Conservation (phyloP, 2,329 filamentous ascomycete species). For the Blastomyces emzantsi region DNA sequence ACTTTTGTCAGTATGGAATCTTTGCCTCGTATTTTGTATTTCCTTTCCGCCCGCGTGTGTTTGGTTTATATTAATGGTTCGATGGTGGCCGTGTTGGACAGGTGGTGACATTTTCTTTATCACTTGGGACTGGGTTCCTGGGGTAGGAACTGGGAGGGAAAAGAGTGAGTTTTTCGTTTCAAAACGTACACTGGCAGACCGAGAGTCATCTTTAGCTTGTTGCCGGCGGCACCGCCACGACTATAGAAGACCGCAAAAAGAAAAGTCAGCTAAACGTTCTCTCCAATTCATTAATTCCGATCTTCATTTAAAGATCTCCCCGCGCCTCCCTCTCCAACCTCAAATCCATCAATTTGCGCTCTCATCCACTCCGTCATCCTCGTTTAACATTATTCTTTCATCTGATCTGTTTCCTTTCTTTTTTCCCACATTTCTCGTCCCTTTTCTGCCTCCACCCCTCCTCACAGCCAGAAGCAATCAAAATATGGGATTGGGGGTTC, state of each 20-base stretch:
- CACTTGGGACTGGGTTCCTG: neutral
- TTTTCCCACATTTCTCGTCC: neutral
- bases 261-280: slow-evolving; percentile 18
- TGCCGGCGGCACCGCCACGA: slow-evolving; percentile 85
- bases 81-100: neutral
- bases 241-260: slow-evolving; percentile 31
- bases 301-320: neutral
- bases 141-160: slow-evolving; percentile 6
- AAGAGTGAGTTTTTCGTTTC: slow-evolving; percentile 11
- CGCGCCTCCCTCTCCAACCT: neutral
- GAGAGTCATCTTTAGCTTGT: slow-evolving; percentile 99
- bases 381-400: neutral
- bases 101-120: neutral
- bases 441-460: neutral
- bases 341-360: neutral
- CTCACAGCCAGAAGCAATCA: neutral
- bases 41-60: neutral
- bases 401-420: neutral
- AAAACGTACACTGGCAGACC: slow-evolving; percentile 96
- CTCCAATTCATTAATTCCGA: neutral
- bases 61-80: neutral
- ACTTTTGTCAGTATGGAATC: neutral
- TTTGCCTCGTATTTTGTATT: neutral
- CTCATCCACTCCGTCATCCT: slow-evolving; percentile 1
- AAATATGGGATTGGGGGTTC: slow-evolving; percentile 10